Percentiles rank a stretch among this genome's conserved stretches.
Evolutionary conservation across 495 filamentous ascomycete species (phyloP).

Genomic region (Bathelium albidoporum): DNA sequence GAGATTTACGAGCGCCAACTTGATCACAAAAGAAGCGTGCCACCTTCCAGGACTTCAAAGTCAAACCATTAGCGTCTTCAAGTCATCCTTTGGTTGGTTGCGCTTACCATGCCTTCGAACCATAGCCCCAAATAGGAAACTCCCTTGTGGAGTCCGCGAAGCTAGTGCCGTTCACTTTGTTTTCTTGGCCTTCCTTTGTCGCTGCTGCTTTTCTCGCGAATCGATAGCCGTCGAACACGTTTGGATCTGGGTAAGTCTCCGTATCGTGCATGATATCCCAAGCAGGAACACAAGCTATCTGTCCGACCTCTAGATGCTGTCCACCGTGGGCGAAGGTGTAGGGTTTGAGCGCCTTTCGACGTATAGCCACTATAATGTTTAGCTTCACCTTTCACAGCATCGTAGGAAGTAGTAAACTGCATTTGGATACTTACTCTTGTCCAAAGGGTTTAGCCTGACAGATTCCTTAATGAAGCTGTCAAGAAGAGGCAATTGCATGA

Average conservation of each 20-base stretch:
- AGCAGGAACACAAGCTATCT: background rate
- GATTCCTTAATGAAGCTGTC: no score
- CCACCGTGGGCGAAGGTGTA: background rate
- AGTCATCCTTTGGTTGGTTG: background rate
- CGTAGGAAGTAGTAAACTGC: no score
- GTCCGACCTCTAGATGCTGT: background rate
- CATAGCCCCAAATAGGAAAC: background rate
- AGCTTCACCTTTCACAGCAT: no score
- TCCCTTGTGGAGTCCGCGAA: background rate
- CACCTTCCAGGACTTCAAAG: background rate
- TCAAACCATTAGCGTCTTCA: background rate
- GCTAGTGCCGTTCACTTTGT: background rate
- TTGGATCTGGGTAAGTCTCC: background rate
- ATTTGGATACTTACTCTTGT: no score
- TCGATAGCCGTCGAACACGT: background rate
- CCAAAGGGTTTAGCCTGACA: no score
- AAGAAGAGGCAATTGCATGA: no score
- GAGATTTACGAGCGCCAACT: background rate
- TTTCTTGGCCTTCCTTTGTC: background rate
- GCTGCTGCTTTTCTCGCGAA: background rate
- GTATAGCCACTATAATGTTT: background rate
- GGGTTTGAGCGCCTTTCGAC: background rate
- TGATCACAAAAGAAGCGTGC: background rate
- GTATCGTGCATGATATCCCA: background rate
- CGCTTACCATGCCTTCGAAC: background rate